Percentiles rank a stretch among this genome's conserved stretches.
Evolutionary conservation across 2,329 filamentous ascomycete species (phyloP).

Genomic region (Fusarium musae): DNA sequence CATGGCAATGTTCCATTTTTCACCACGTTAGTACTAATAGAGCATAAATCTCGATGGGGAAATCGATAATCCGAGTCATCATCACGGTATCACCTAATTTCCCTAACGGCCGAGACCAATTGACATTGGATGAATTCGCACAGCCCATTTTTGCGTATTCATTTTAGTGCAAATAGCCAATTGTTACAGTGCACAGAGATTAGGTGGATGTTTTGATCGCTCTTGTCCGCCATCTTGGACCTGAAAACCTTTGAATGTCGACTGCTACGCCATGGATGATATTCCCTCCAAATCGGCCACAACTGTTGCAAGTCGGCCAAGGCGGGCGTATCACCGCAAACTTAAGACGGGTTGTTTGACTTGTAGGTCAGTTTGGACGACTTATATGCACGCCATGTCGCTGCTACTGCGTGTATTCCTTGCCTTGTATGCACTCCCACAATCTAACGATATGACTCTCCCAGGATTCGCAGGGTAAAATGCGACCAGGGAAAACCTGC

Average conservation of each 20-base stretch:
- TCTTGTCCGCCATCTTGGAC: not conserved
- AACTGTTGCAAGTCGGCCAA: too few relatives aligned
- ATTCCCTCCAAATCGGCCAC: rapidly evolving
- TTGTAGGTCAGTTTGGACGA: not conserved
- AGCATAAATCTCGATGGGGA: not conserved
- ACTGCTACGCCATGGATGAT: not conserved
- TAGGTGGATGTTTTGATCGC: not conserved
- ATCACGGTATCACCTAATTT: not conserved
- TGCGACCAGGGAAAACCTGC: not conserved
- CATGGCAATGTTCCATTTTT: not conserved
- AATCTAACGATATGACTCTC: not conserved
- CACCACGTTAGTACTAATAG: not conserved
- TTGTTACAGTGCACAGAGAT: rapidly evolving
- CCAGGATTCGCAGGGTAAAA: not conserved
- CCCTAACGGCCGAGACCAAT: too few relatives aligned
- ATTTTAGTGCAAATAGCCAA: not conserved
- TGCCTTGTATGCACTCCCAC: not conserved
- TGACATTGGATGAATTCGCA: not conserved
- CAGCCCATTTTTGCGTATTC: not conserved
- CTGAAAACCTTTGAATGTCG: not conserved
- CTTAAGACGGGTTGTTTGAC: not conserved
- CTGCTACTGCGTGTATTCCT: too few relatives aligned
- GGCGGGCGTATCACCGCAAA: not conserved
- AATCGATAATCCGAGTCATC: not conserved
- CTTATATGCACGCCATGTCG: not conserved